Percentiles rank a stretch among this genome's conserved stretches.
phyloP scores from a whole-genome alignment of 2,329 filamentous ascomycete species.

The Neonectria faginata region DNA sequence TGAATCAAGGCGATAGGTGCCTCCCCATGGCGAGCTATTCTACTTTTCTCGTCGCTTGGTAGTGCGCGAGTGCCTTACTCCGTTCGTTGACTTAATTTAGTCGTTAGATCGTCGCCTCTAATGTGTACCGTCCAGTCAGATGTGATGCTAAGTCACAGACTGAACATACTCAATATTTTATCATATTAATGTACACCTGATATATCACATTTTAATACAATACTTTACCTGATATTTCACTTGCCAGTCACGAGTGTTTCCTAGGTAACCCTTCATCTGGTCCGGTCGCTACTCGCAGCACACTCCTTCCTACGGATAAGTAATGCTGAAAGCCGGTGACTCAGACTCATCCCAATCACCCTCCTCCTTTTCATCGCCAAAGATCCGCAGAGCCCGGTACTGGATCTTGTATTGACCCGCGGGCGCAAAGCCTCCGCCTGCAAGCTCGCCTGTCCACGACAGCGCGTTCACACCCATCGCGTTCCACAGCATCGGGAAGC shows the following conservation, averaged over 20 bases:
- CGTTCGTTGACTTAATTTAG: too few species aligned
- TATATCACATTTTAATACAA: neutral
- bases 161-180: neutral
- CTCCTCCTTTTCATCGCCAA: slow-evolving; percentile 58
- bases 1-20: too few species aligned
- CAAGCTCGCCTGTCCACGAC: slow-evolving; percentile 61
- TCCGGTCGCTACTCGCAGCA: neutral
- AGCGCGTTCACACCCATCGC: slow-evolving; percentile 42
- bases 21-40: too few species aligned
- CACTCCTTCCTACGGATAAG: neutral
- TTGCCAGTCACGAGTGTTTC: too few species aligned
- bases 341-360: slow-evolving; percentile 61
- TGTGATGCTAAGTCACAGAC: too few species aligned
- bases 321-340: slow-evolving; percentile 57
- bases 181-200: neutral
- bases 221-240: neutral
- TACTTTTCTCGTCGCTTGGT: too few species aligned
- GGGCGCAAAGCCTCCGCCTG: slow-evolving; percentile 60
- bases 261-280: too few species aligned
- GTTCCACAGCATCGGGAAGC: slow-evolving; percentile 54
- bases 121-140: too few species aligned
- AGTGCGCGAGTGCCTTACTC: too few species aligned
- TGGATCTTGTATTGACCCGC: slow-evolving; percentile 63
- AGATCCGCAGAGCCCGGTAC: slow-evolving; percentile 62
- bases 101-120: too few species aligned